These are phyloP conservation scores for Durio zibethinus DNA, from an alignment of 345 rosid genomes.

Conservation along the genomic window DNA sequence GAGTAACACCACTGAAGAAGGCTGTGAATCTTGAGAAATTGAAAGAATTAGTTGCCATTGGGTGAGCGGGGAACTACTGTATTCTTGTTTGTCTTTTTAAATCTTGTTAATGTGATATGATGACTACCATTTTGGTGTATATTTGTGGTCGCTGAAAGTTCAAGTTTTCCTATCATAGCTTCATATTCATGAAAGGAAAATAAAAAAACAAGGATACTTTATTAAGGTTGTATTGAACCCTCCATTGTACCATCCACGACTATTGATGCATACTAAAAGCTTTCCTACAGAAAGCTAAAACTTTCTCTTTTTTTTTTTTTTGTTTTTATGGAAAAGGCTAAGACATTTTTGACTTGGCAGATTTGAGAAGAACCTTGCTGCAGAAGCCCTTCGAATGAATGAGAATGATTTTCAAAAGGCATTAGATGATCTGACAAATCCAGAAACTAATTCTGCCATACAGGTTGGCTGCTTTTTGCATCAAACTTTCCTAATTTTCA, in stretches of 20 bases:
- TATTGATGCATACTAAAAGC: neutral
- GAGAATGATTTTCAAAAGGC: conserved; percentile 81
- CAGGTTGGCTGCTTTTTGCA: conserved; percentile 42
- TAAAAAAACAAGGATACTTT: neutral
- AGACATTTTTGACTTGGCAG: conserved; percentile 37
- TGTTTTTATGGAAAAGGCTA: neutral
- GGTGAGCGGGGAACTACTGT: conserved; percentile 44
- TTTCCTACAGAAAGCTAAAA: neutral
- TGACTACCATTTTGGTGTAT: neutral
- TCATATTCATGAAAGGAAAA: neutral
- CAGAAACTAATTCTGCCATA: conserved; percentile 54
- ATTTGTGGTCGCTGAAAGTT: neutral
- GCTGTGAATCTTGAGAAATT: conserved; percentile 74
- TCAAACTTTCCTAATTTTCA: neutral
- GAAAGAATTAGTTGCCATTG: conserved; percentile 55
- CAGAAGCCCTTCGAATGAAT: conserved; percentile 84
- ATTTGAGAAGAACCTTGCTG: conserved; percentile 78
- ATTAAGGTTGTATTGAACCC: neutral
- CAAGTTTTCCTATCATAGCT: neutral
- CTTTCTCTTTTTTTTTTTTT: neutral
- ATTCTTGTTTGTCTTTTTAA: neutral
- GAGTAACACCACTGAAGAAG: conserved; percentile 75
- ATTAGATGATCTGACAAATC: conserved; percentile 82
- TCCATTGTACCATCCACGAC: neutral
- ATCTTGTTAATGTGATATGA: neutral